Base-by-base conservation (phyloP, 139 green algal species). In the Asterochloris sp. region DNA sequence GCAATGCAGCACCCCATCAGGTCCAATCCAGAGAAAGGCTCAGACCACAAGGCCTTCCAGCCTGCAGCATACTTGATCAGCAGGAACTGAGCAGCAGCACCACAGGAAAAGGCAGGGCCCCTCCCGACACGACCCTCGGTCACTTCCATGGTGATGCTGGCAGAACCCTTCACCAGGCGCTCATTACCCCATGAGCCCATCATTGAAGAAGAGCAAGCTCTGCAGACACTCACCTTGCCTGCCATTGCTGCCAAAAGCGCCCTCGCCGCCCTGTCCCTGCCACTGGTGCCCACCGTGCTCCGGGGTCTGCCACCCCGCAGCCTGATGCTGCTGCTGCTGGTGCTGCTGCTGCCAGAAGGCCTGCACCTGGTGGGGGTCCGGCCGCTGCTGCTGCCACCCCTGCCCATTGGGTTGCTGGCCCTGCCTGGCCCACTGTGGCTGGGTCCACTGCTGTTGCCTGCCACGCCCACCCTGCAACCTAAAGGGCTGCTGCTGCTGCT, bases 311-410 rank as follows among this genome's bases (percentile, higher is more conserved):
- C n/a, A 62, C 24, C 76, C 47, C 68, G 76, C 23, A 15, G 23
- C 24, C 74, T 64, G 74, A 11, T 78, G 74, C 28, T 67, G 47
- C 61, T 69, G 76, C 24, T 69, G 60, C 75, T 79, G 75, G 12
- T 68, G 75, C 19, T 12, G 76, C 14, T 14, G 60, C 23, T 60
- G 60, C 4, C 24, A n/a, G 17, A 9, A 47, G 24, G 16, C 14
- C 76, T 0, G 23, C 38, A 11, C 54, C 54, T 69, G 76, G 0
- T 54, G 2, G 38, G 38, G 38, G 38, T 54, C 38, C 38, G 6
- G 4, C 38, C 38, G 38, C 38, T 54, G 38, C 38, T 54, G 38
- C 38, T 54, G 38, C 38, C 38, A 54, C 38, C 38, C 38, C 38
- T 77, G 73, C 15, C 14, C 69, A 21, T 12, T 26, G 26, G 19